Conservation (phyloP, 805 yeast genomes). For the Candida methanosorbosa region DNA sequence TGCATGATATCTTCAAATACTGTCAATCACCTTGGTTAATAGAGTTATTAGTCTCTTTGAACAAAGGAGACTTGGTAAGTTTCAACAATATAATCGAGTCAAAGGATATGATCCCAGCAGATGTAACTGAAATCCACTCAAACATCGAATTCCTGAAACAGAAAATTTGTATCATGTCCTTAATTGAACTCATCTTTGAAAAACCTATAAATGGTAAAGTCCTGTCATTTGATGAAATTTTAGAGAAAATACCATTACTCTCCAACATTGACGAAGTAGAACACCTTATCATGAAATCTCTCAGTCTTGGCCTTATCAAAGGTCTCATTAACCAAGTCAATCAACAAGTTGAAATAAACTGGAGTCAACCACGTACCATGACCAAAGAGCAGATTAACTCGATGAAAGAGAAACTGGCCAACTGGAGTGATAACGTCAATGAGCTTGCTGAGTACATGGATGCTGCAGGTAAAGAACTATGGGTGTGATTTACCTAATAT, state of each 20-base stretch:
- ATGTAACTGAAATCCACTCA: slow-evolving; percentile 30
- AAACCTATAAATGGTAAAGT: slow-evolving; percentile 69
- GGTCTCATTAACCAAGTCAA: slow-evolving; percentile 90
- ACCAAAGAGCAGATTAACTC: slow-evolving; percentile 68
- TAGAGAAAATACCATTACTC: slow-evolving; percentile 56
- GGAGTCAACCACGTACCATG: slow-evolving; percentile 96
- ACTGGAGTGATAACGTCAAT: slow-evolving; percentile 74
- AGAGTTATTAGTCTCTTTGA: slow-evolving; percentile 59
- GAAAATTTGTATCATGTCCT: slow-evolving; percentile 86
- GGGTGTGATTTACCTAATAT: slow-evolving; percentile 32
- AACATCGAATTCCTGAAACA: slow-evolving; percentile 68
- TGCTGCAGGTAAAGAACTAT: slow-evolving; percentile 51
- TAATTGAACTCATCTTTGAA: slow-evolving; percentile 77
- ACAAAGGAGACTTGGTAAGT: slow-evolving; percentile 63
- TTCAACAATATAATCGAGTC: slow-evolving; percentile 38
- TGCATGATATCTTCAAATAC: slow-evolving; percentile 70
- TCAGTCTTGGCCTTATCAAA: slow-evolving; percentile 71
- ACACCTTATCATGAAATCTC: slow-evolving; percentile 83
- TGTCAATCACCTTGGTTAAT: slow-evolving; percentile 56
- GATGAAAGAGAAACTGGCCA: slow-evolving; percentile 63
- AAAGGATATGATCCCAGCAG: slow-evolving; percentile 6
- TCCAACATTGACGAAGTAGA: slow-evolving; percentile 68
- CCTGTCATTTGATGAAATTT: slow-evolving; percentile 64
- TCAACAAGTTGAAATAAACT: slow-evolving; percentile 67
- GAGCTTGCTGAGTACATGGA: slow-evolving; percentile 55